Evolutionary conservation across 306 rosid genomes (phyloP).

Genomic region (Glycyrrhiza uralensis): DNA sequence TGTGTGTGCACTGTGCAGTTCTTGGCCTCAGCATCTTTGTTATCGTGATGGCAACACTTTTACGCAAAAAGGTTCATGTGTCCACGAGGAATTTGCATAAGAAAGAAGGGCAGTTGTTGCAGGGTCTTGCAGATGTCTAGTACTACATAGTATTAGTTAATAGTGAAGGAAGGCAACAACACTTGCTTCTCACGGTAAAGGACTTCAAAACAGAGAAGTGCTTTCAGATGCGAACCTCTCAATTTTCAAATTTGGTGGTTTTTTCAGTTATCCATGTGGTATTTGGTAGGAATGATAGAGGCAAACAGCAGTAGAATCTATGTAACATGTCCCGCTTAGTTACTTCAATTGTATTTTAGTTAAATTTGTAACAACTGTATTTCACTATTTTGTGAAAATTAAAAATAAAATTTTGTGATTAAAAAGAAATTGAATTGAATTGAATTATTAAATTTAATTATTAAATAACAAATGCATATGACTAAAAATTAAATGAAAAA

Average conservation of each 20-base stretch:
- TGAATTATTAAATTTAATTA: too few relatives aligned
- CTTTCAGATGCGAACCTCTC: neutral
- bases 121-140: constrained; percentile 31
- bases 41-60: constrained; percentile 26
- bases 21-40: constrained; percentile 28
- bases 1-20: constrained; percentile 49
- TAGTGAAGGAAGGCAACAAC: neutral
- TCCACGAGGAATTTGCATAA: constrained; percentile 7
- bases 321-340: too few relatives aligned
- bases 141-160: neutral
- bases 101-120: constrained; percentile 32
- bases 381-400: too few relatives aligned
- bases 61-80: constrained; percentile 23
- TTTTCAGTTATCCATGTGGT: neutral
- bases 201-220: neutral
- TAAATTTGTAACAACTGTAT: too few relatives aligned
- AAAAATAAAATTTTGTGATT: too few relatives aligned
- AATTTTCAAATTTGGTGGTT: neutral
- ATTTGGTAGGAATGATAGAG: neutral
- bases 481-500: too few relatives aligned
- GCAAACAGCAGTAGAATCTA: too few relatives aligned
- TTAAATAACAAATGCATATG: too few relatives aligned
- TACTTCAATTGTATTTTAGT: too few relatives aligned
- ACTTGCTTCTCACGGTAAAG: neutral
- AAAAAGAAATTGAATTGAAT: too few relatives aligned